Evolutionary conservation across 305 asterid genomes (phyloP), one percentile per base, ranked within the genome.

Genomic region (Fraxinus baroniana): DNA sequence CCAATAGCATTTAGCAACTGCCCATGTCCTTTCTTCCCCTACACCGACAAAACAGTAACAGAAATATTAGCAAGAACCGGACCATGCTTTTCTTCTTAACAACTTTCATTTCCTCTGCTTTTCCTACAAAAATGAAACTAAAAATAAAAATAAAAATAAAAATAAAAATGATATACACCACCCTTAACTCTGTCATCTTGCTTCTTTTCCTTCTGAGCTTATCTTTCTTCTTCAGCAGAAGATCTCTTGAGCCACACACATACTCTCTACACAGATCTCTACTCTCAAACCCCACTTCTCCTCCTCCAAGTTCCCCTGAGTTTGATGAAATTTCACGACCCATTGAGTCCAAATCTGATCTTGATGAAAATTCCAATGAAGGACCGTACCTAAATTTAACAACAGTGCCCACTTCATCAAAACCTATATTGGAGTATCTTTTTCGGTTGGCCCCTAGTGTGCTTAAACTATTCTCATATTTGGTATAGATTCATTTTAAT

Each of bases 191-290:
- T 85, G 72, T 82, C 88, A 73, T 83, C 7, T 20, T 86, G 35
- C 79, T 89, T 32, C 76, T 92, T 37, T 87, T 90, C 24, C 66
- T 91, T 39, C 79, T 85, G 68, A 78, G 85, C 86, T 41, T 91
- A 80, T 84, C 84, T 64, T 88, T 92, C 91, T 60, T 89, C 85
- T 82, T 93, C 82, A 88, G 55, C 91, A 78, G 74, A 83, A 80
- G 83, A 18, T 81, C 85, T 82, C 88, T 95, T 17, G 86, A 91
- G 24, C 93, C 78, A 86, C 81, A 17, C 79, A 88, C 71, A 71
- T 26, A 26, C 83, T 70, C 55, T 83, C 28, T 84, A 87, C 88
- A 77, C 83, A 77, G 83, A 89, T 74, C 73, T 84, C 77, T 77
- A 76, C 82, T 81, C 91, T 39, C 72, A 46, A 83, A 39, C 80